Base-by-base conservation (phyloP, 352 stramenopile genomes). In the Phytophthora macrochlamydospora region DNA sequence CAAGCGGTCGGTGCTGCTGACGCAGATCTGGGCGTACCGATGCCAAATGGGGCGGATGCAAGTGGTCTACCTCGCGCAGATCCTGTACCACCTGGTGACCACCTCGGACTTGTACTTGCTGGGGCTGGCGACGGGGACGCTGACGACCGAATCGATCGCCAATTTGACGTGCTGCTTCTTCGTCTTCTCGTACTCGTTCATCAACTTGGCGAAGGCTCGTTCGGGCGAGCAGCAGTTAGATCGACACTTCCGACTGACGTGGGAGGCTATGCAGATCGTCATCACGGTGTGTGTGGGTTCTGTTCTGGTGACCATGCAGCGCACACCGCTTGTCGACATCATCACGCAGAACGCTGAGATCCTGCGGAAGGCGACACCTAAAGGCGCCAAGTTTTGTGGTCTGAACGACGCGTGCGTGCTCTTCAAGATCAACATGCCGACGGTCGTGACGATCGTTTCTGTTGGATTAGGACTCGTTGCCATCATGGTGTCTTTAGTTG, bases 21-120 rank as follows among this genome's bases (percentile, higher is more conserved):
- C 67, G 24, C 67, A 75, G 50, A 24, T 0, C 18, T 24, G 18
- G 18, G 18, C 0, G 18, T 24, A 24, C 18, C 18, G 18, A 24
- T 24, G 18, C 18, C 18, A 24, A 24, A 24, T 24, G 18, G 18
- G 18, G 18, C 18, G 18, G 18, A 24, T 24, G 18, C 18, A 24
- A 24, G 18, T 24, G 0, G 18, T 24, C 18, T 24, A 24, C 18
- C 18, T 24, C 18, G 18, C 18, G 18, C 18, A 24, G 18, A 24
- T 24, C 18, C 0, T 24, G 18, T 0, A 24, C 18, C 18, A 74
- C 12, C 42, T 69, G 12, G 57, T 69, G 44, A 61, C 57, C 46
- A 65, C 56, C 62, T 71, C 67, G 18, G 60, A 73, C 40, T 31
- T 70, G 43, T 69, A 73, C 18, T 31, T 66, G 30, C 61, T 73